These are phyloP conservation scores for Gossypium rotundifolium DNA, from an alignment of 345 rosid genomes.

Conservation along the genomic window DNA sequence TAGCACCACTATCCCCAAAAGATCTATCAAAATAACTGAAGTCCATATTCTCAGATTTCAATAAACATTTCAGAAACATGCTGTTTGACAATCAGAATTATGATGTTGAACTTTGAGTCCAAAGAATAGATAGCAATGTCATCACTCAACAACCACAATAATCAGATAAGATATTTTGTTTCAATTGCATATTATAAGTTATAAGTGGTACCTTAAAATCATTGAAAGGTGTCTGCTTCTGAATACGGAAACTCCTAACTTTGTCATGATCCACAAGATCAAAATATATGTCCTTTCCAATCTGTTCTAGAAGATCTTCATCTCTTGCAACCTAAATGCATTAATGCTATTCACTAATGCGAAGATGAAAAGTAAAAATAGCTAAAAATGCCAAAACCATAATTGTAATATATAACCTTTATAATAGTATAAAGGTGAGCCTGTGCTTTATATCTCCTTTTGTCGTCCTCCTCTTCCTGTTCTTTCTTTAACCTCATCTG, in stretches of 20 bases:
- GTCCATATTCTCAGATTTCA: background rate
- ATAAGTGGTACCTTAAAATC: conserved; percentile 59
- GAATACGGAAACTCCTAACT: conserved; percentile 86
- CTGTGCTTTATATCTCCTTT: conserved; percentile 80
- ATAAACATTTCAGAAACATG: background rate
- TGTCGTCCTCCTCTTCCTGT: conserved; percentile 86
- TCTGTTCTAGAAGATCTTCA: conserved; percentile 79
- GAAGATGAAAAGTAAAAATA: conserved; percentile 3
- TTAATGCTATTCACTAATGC: conserved; percentile 11
- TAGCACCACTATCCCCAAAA: background rate
- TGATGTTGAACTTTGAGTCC: background rate
- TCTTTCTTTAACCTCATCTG: conserved; percentile 94
- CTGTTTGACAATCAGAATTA: background rate
- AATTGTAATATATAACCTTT: conserved; percentile 41
- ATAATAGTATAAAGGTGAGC: conserved; percentile 94
- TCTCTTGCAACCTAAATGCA: conserved; percentile 55
- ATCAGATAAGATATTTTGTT: background rate
- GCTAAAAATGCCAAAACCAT: background rate
- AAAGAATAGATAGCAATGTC: background rate
- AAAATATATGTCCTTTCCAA: conserved; percentile 86
- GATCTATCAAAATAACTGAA: background rate
- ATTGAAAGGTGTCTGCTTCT: conserved; percentile 70
- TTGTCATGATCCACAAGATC: conserved; percentile 98
- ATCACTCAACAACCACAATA: background rate
- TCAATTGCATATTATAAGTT: background rate